Evolutionary conservation across 345 rosid species (phyloP).

Genomic region (Psidium guajava): DNA sequence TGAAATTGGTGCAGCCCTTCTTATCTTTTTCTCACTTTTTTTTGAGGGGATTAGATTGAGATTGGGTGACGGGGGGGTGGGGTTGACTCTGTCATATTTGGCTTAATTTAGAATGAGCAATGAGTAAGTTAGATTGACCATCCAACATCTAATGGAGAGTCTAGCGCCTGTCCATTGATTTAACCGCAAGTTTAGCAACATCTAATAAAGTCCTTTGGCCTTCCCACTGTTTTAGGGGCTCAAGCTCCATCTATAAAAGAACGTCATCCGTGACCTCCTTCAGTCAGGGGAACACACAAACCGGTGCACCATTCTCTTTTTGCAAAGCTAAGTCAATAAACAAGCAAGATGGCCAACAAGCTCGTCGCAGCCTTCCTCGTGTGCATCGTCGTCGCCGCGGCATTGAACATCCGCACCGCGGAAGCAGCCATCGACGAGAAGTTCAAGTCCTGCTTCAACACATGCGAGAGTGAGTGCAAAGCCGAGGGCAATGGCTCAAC

Average conservation of each 20-base stretch:
- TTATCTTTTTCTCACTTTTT: neutral
- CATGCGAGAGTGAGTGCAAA: neutral
- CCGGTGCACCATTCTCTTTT: neutral
- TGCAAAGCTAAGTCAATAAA: neutral
- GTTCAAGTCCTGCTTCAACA: neutral
- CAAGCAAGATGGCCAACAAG: conserved; percentile 16
- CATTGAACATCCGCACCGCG: neutral
- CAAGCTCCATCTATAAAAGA: neutral
- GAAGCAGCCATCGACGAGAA: neutral
- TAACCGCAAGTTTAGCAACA: neutral
- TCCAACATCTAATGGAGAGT: neutral
- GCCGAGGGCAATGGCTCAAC: neutral
- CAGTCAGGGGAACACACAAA: neutral
- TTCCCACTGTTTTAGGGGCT: neutral
- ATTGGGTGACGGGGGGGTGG: neutral
- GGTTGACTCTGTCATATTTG: neutral
- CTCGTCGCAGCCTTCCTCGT: conserved; percentile 5
- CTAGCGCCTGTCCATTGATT: neutral
- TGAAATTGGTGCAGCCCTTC: neutral
- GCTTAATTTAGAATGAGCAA: neutral
- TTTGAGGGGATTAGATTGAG: neutral
- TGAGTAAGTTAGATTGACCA: neutral
- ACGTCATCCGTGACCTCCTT: neutral
- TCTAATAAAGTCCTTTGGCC: neutral
- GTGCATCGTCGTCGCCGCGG: conserved; percentile 11